Evolutionary conservation across 2,329 filamentous ascomycete species (phyloP).

Genomic region (Cladosporium sp.): DNA sequence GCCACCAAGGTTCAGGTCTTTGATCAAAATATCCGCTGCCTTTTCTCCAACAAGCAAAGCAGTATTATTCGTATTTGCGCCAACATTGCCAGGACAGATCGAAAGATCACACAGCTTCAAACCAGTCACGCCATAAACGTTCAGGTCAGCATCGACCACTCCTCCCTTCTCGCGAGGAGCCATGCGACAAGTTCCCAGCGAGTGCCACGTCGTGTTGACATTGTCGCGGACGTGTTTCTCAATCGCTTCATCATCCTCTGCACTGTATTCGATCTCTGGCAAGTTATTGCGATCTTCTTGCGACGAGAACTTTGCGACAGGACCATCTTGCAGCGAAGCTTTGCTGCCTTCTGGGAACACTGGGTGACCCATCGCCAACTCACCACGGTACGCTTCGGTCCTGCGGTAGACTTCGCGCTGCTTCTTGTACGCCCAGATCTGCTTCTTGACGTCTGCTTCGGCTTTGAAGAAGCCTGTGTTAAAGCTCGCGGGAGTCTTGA

Average conservation of each 20-base stretch:
- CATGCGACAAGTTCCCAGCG: slow-evolving; percentile 37
- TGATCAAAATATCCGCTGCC: slow-evolving; percentile 37
- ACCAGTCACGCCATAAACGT: slow-evolving; percentile 36
- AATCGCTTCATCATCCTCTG: slow-evolving; percentile 33
- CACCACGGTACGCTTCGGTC: slow-evolving; percentile 46
- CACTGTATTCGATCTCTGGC: slow-evolving; percentile 37
- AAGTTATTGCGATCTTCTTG: slow-evolving; percentile 7
- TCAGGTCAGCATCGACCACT: slow-evolving; percentile 36
- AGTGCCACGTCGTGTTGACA: slow-evolving; percentile 39
- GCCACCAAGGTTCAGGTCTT: slow-evolving; percentile 31
- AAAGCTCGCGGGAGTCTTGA: slow-evolving; percentile 27
- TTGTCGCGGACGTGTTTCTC: slow-evolving; percentile 40
- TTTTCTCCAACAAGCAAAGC: slow-evolving; percentile 41
- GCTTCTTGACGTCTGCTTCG: slow-evolving; percentile 47
- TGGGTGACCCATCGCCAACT: slow-evolving; percentile 34
- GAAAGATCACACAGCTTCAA: slow-evolving; percentile 43
- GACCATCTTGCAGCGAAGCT: slow-evolving; percentile 32
- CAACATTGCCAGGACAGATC: slow-evolving; percentile 39
- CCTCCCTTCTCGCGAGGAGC: slow-evolving; percentile 31
- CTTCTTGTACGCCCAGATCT: slow-evolving; percentile 62
- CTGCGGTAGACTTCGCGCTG: slow-evolving; percentile 56
- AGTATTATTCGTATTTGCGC: slow-evolving; percentile 45
- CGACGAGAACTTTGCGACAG: slow-evolving; percentile 36
- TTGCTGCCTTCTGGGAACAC: slow-evolving; percentile 39
- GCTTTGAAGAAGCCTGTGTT: slow-evolving; percentile 43